phyloP scores from a whole-genome alignment of 345 rosid genomes.

The Anastatica hierochuntica region DNA sequence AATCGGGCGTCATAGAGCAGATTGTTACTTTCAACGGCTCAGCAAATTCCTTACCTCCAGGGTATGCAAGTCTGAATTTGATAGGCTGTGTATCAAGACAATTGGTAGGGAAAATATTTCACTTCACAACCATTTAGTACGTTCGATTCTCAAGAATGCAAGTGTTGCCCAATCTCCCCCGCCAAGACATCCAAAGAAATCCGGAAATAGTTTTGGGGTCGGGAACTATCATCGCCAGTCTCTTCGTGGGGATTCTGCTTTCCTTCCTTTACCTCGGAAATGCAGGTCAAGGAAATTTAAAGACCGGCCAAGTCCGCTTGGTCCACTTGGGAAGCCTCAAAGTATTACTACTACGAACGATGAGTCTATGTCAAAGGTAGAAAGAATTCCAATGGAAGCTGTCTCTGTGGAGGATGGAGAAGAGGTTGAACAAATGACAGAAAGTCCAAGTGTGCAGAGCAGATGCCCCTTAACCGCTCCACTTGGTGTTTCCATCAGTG shows the following conservation, averaged over 20 bases:
- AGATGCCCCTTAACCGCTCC: conserved; percentile 77
- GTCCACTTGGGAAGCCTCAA: conserved; percentile 79
- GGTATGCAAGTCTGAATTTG: conserved; percentile 58
- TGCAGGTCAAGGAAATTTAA: conserved; percentile 57
- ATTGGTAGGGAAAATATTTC: conserved; percentile 60
- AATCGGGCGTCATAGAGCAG: conserved; percentile 64
- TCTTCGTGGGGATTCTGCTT: conserved; percentile 34
- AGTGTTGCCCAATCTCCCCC: conserved; percentile 42
- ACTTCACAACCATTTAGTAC: conserved; percentile 63
- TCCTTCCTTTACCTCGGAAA: conserved; percentile 65
- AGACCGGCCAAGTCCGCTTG: conserved; percentile 76
- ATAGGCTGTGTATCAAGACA: conserved; percentile 43
- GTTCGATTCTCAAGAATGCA: conserved; percentile 66
- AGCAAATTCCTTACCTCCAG: conserved; percentile 46
- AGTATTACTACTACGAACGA: conserved; percentile 37
- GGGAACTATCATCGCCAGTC: background rate
- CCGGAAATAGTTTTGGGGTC: no score
- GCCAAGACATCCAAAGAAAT: conserved; percentile 22
- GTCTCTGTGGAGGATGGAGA: no score
- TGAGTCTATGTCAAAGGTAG: conserved; percentile 45
- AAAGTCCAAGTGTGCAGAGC: conserved; percentile 69
- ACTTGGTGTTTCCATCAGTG: conserved; percentile 48
- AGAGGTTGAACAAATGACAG: conserved; percentile 84
- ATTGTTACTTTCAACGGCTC: conserved; percentile 62
- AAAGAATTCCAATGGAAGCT: conserved; percentile 51